Evolutionary conservation across 1,284 basidiomycete genomes (phyloP).

Genomic region (Pseudozyma thailandica): DNA sequence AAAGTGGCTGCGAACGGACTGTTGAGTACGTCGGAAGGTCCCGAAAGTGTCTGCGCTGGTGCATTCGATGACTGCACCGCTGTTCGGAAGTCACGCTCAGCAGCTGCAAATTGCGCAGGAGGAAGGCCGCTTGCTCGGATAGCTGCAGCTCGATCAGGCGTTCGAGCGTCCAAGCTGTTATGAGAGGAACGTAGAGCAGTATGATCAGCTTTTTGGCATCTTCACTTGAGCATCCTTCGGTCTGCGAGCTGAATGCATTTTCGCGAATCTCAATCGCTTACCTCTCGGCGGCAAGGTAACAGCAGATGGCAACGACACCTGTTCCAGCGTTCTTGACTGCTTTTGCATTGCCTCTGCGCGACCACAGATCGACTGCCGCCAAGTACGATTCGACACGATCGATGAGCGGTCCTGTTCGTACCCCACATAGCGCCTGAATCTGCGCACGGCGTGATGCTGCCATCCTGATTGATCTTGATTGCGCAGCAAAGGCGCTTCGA

Average conservation of each 20-base stretch:
- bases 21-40: constrained; percentile 26
- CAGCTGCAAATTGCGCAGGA: constrained; percentile 36
- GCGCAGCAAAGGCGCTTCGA: too few species aligned
- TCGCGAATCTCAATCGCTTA: constrained; percentile 8
- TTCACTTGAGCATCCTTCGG: too few species aligned
- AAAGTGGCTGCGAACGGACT: constrained; percentile 26
- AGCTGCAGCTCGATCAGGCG: constrained; percentile 28
- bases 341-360: constrained; percentile 46
- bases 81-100: constrained; percentile 41
- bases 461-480: constrained; percentile 13
- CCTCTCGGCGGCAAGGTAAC: constrained; percentile 48
- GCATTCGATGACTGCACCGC: constrained; percentile 34
- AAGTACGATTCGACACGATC: constrained; percentile 50
- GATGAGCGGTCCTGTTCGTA: constrained; percentile 37
- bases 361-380: constrained; percentile 49
- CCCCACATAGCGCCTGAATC: constrained; percentile 42
- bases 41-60: constrained; percentile 31
- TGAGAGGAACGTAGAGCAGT: not conserved
- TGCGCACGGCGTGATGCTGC: constrained; percentile 44
- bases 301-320: constrained; percentile 46
- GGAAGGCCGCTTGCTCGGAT: constrained; percentile 40
- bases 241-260: too few species aligned
- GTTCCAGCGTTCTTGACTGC: constrained; percentile 47
- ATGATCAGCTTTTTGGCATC: not conserved
- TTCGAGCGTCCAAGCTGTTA: constrained; percentile 30